Evolutionary conservation across 768 basidiomycete species (phyloP).

Genomic region (Trametes maxima): DNA sequence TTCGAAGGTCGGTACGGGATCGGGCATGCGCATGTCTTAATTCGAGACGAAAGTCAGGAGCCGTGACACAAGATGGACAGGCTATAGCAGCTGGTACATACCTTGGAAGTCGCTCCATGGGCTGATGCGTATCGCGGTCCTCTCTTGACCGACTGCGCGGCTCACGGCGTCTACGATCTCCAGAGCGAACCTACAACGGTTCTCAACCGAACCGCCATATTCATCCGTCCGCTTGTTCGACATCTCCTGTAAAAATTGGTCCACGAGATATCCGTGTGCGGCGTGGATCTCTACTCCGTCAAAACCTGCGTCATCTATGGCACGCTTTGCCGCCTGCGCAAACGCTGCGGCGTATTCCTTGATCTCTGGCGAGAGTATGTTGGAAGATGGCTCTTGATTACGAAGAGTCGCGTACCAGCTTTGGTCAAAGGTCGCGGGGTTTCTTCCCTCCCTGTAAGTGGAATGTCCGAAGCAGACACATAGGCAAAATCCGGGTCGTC

Average conservation of each 20-base stretch:
- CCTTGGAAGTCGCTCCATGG: conserved; percentile 28
- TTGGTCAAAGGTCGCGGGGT: conserved; percentile 29
- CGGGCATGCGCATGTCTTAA: conserved; percentile 49
- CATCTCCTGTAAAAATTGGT: conserved; percentile 42
- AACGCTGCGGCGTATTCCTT: conserved; percentile 42
- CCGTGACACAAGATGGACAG: no score
- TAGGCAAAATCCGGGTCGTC: conserved; percentile 32
- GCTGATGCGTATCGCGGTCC: conserved; percentile 3
- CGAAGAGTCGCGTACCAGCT: conserved; percentile 4
- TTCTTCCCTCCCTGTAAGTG: conserved; percentile 3
- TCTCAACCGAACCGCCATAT: conserved; percentile 51
- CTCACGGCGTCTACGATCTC: conserved; percentile 41
- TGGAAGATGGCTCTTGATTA: not conserved
- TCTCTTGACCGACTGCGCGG: conserved; percentile 7
- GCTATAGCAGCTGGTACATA: conserved; percentile 5
- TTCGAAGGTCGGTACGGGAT: conserved; percentile 57
- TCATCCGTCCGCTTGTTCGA: conserved; percentile 47
- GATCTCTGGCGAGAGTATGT: conserved; percentile 27
- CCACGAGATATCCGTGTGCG: conserved; percentile 35
- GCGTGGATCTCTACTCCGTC: conserved; percentile 31
- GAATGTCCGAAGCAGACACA: conserved; percentile 30
- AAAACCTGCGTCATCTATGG: conserved; percentile 33
- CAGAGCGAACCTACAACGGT: conserved; percentile 45
- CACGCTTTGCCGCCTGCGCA: conserved; percentile 27
- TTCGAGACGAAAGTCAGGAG: no score